Evolutionary conservation across 768 basidiomycete species (phyloP), one percentile per base, ranked within the genome.

Genomic region (Clavulina sp.): DNA sequence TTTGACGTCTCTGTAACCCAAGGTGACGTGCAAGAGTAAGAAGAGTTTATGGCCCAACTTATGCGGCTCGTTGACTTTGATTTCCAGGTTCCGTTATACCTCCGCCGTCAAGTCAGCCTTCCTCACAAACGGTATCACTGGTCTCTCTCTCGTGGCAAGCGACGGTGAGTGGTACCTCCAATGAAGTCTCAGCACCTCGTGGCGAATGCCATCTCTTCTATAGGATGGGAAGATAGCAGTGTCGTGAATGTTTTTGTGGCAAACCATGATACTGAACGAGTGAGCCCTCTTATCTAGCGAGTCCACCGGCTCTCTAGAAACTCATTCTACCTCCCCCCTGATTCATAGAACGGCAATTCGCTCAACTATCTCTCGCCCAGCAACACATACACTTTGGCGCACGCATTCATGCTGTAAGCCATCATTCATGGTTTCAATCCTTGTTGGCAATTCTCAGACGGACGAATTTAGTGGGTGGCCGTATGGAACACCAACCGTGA

Each of bases 261-360:
- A 0, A 80, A 82, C 57, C 80, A 81, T 52, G 81, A 82, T 56
- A 81, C 80, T 1, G 81, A 81, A 60, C 64, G 80, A 34, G 68
- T 67, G 51, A 48, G 67, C 56, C 26, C 33, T 9, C 4, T 4
- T 49, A 52, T 5, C 9, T 19, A 26, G 24, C 21, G 16, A 28
- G 18, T 48, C 44, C 26, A 34, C 21, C 47, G 5, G 2, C 18
- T 30, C 2, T 18, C 28, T 21, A 9, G 13, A 13, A 46, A 13
- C 13, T 49, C 13, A 49, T 30, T 53, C 31, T 33, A 1, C 34
- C 41, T 4, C 29, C 19, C n/a, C 47, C 1, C 28, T n/a, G 7
- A 2, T 9, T 4, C 41, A 1, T 44, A 70, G 78, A 72, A 69
- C 50, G 75, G 73, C 1, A 58, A 51, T 26, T 78, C 79, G 0